Conservation (phyloP, 2,329 filamentous ascomycete genomes). For the Simplicillium sp. region DNA sequence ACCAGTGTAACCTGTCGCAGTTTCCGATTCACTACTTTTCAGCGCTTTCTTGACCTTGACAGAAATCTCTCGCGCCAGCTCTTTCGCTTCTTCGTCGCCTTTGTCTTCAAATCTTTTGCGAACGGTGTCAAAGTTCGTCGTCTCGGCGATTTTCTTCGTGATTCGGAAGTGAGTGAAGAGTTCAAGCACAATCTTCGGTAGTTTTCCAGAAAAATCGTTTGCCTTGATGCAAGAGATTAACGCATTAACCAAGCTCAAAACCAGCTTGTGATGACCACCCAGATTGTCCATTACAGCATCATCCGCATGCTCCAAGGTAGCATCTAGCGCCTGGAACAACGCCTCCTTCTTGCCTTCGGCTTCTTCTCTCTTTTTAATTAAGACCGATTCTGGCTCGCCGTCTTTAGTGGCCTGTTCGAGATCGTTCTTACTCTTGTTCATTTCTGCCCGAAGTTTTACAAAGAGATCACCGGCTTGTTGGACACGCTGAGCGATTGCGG, state of each 20-base stretch:
- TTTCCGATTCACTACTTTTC: constrained; percentile 22
- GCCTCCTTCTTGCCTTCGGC: constrained; percentile 36
- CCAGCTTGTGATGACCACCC: constrained; percentile 46
- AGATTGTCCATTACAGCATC: constrained; percentile 47
- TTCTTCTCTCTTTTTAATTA: constrained; percentile 27
- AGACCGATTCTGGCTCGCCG: constrained; percentile 23
- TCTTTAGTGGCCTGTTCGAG: constrained; percentile 33
- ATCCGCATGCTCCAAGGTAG: constrained; percentile 44
- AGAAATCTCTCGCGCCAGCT: constrained; percentile 49
- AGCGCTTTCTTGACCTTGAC: constrained; percentile 31
- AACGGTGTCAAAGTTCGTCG: constrained; percentile 56
- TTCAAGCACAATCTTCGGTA: constrained; percentile 46
- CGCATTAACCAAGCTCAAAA: constrained; percentile 43
- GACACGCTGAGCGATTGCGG: constrained; percentile 35
- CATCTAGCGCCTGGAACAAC: constrained; percentile 41
- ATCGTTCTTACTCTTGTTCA: constrained; percentile 36
- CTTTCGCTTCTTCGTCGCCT: constrained; percentile 55
- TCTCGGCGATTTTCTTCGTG: constrained; percentile 50
- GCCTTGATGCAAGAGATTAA: constrained; percentile 45
- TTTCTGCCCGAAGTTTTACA: constrained; percentile 35
- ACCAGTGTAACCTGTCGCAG: constrained; percentile 25
- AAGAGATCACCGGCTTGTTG: constrained; percentile 41
- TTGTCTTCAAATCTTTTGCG: constrained; percentile 54
- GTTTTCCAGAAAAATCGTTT: constrained; percentile 40
- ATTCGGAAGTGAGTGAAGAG: constrained; percentile 55